Evolutionary conservation across 2,329 filamentous ascomycete genomes (phyloP), one percentile per base, ranked within the genome.

Genomic region (Nigrospora osmanthi): DNA sequence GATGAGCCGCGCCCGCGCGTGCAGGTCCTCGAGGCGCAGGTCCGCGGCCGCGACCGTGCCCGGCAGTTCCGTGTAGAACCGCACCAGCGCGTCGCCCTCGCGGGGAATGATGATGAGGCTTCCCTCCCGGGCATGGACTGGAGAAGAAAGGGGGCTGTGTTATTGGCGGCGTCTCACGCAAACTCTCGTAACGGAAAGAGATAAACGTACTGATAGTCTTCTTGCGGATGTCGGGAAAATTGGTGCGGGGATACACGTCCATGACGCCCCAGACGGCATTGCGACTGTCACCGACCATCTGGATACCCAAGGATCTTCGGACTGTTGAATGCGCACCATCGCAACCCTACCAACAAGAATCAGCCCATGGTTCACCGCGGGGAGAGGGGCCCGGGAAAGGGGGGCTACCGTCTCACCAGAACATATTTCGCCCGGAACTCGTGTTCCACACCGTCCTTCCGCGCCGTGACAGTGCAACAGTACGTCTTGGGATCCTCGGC

Each of bases 161-260:
- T 28, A 28, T 6, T 10, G 23, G 9, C 23, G 5, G 23, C 9
- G 10, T 28, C 23, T 6, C 23, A 28, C 23, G 10, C 7, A 7
- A 28, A 28, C 23, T 28, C 23, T 28, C 23, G 23, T 10, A 10
- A 28, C 23, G 5, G 23, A 10, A 10, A 10, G 23, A 10, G 10
- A 28, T 28, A 7, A 4, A 23, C 23, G 2, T 10, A 28, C 23
- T 69, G 0, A 75, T 67, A 10, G 63, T 65, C 48, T 78, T 74
- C 52, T 75, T 73, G 40, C 81, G 71, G 43, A 84, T 78, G 50
- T 85, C 80, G 0, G 80, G 79, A 47, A 82, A 83, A 48, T 75
- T 63, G 2, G 79, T 82, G 31, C 64, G 67, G 1, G 73, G 70
- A 23, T 75, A 73, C 12, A 79, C 57, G 51, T 81, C 78, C 54